phyloP scores from a whole-genome alignment of 164 flowering plant species.

The grape (Vitis vinifera) region DNA sequence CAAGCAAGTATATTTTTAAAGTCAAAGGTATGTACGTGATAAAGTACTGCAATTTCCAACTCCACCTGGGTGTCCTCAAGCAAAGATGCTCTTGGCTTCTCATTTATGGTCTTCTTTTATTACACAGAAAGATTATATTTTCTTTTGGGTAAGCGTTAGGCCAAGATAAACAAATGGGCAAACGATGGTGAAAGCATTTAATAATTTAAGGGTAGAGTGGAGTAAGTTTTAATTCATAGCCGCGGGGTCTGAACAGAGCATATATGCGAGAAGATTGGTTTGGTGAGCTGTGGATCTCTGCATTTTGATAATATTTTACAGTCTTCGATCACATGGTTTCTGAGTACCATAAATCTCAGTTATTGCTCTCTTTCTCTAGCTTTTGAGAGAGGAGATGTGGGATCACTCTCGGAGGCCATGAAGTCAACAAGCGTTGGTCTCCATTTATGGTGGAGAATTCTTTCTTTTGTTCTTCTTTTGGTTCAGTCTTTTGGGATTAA shows the following conservation, averaged over 20 bases:
- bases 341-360: slow-evolving; percentile 34
- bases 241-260: slow-evolving; percentile 4
- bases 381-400: slow-evolving; percentile 32
- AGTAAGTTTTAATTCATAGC: slow-evolving; percentile 1
- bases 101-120: background rate
- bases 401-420: slow-evolving; percentile 35
- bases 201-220: background rate
- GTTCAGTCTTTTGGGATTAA: slow-evolving; percentile 40
- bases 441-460: slow-evolving; percentile 27
- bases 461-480: slow-evolving; percentile 10
- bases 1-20: background rate
- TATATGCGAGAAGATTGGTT: slow-evolving; percentile 24
- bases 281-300: slow-evolving; percentile 37
- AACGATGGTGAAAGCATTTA: slow-evolving; percentile 8
- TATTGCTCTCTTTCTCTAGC: slow-evolving; percentile 13
- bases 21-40: slow-evolving; percentile 1
- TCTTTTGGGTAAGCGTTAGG: background rate
- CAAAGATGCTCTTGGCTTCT: slow-evolving; percentile 26
- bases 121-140: too few species aligned
- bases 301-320: background rate
- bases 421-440: slow-evolving; percentile 19
- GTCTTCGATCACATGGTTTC: slow-evolving; percentile 32
- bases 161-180: background rate
- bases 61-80: slow-evolving; percentile 25
- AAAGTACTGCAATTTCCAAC: slow-evolving; percentile 12